phyloP scores from a whole-genome alignment of 2,329 filamentous ascomycete species.

The Cladobotryum mycophilum region DNA sequence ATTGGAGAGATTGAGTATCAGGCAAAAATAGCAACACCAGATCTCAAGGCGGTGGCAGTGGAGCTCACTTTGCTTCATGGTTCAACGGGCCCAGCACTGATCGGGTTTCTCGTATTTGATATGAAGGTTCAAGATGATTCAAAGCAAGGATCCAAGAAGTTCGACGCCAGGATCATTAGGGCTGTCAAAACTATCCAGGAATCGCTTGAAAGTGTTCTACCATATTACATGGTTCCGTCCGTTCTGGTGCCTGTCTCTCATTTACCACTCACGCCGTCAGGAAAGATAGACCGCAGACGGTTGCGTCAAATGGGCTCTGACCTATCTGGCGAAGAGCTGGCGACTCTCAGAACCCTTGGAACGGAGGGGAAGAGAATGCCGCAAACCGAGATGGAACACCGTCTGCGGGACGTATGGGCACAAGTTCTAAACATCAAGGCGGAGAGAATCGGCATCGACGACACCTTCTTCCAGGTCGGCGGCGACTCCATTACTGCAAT shows the following conservation, averaged over 20 bases:
- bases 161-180: too few relatives aligned
- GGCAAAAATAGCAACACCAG: background rate
- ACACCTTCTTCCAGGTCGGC: conserved; percentile 35
- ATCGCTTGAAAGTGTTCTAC: background rate
- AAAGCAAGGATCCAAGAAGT: too few relatives aligned
- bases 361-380: background rate
- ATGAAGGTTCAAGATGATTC: too few relatives aligned
- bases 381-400: background rate
- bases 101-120: background rate
- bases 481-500: conserved; percentile 41
- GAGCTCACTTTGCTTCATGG: background rate
- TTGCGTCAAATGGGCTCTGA: background rate
- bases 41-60: background rate
- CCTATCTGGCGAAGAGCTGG: background rate
- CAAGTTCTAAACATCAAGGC: conserved; percentile 25
- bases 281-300: background rate
- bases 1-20: conserved; percentile 19
- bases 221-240: background rate
- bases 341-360: background rate
- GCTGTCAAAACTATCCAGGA: background rate
- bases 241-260: background rate
- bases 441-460: conserved; percentile 20
- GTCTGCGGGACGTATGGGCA: conserved; percentile 19
- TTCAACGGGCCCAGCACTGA: background rate
- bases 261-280: background rate